phyloP scores from a whole-genome alignment of 1,284 basidiomycete genomes.

The Pyrrhoderma noxium region DNA sequence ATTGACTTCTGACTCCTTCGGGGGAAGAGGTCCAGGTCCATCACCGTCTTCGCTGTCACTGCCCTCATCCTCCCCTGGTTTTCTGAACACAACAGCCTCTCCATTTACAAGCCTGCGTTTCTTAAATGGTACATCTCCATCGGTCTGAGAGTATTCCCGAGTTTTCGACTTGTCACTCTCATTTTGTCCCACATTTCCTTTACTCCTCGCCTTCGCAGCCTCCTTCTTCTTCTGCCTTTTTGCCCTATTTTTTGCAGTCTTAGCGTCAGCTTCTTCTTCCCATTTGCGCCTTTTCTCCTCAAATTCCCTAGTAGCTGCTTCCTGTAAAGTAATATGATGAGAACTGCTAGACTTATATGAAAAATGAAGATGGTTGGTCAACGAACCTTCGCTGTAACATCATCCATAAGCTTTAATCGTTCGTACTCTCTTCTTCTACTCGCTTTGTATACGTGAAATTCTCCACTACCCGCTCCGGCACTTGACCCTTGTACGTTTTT shows the following conservation, averaged over 20 bases:
- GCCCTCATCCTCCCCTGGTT: slow-evolving; percentile 30
- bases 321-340: slow-evolving; percentile 37
- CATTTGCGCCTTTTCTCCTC: slow-evolving; percentile 56
- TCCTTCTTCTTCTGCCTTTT: slow-evolving; percentile 89
- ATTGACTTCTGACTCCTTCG: not conserved
- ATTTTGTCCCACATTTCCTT: slow-evolving; percentile 24
- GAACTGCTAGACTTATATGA: too few relatives aligned
- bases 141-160: not conserved
- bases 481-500: slow-evolving; percentile 96
- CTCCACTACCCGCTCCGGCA: slow-evolving; percentile 89
- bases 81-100: slow-evolving; percentile 35
- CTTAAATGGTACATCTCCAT: slow-evolving; percentile 36
- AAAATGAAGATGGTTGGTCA: too few relatives aligned
- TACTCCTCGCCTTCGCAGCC: slow-evolving; percentile 37
- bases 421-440: slow-evolving; percentile 92
- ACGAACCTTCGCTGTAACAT: slow-evolving; percentile 65
- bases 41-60: slow-evolving; percentile 25
- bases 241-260: slow-evolving; percentile 88
- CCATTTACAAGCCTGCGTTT: slow-evolving; percentile 37
- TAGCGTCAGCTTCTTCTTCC: slow-evolving; percentile 66
- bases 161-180: slow-evolving; percentile 12
- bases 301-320: slow-evolving; percentile 58
- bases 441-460: slow-evolving; percentile 99
- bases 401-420: slow-evolving; percentile 85
- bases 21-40: slow-evolving; percentile 11